These are phyloP conservation scores for Wallacemonas sp. DNA, from an alignment of 208 protist species.

Conservation along the genomic window DNA sequence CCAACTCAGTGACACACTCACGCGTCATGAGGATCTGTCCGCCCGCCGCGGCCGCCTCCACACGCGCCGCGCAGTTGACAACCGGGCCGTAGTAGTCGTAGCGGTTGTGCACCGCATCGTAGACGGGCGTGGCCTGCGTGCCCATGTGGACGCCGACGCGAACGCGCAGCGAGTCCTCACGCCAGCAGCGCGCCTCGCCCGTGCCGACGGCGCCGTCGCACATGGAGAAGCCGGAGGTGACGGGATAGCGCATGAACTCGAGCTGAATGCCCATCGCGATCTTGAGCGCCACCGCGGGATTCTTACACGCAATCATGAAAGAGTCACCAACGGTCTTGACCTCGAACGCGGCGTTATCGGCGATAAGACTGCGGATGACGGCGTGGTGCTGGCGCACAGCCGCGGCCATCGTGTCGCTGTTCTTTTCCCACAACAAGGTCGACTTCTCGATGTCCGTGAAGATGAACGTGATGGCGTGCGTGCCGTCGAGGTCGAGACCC, in stretches of 20 bases:
- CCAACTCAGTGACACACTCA: conserved; percentile 25
- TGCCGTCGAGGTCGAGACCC: conserved; percentile 6
- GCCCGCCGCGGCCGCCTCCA: conserved; percentile 8
- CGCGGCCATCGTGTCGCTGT: conserved; percentile 24
- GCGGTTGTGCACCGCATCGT: conserved; percentile 27
- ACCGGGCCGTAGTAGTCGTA: conserved; percentile 76
- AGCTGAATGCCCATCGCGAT: conserved; percentile 41
- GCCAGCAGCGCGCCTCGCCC: conserved; percentile 13
- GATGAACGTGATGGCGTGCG: conserved; percentile 21
- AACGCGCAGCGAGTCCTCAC: conserved; percentile 21
- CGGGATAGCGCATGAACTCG: conserved; percentile 29
- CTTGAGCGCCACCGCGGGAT: conserved; percentile 28
- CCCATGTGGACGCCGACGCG: conserved; percentile 30
- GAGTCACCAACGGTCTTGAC: conserved; percentile 54
- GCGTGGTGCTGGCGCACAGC: conserved; percentile 43
- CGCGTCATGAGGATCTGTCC: conserved; percentile 12
- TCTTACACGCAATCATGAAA: conserved; percentile 60
- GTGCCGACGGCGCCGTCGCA: conserved; percentile 8
- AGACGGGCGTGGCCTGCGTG: conserved; percentile 18
- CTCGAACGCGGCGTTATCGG: conserved; percentile 25
- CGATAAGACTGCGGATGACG: conserved; percentile 42
- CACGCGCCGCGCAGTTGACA: conserved; percentile 57
- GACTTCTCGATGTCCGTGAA: conserved; percentile 49
- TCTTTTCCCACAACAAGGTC: conserved; percentile 40
- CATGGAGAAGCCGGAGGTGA: conserved; percentile 23